Evolutionary conservation across 2,329 filamentous ascomycete species (phyloP).

Genomic region (Arthrinium phaeospermum): DNA sequence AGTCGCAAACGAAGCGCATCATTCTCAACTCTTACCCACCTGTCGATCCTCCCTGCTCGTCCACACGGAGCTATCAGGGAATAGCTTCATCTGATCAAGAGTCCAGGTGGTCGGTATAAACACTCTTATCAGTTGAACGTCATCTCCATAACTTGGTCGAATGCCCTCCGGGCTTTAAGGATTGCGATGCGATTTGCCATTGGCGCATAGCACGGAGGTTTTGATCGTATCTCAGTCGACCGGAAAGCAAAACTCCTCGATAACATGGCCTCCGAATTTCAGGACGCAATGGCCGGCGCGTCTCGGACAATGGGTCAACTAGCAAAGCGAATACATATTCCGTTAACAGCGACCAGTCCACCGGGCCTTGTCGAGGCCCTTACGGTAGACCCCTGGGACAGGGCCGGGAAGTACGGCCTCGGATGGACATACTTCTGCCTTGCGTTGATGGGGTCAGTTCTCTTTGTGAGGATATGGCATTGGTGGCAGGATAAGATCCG

Average conservation of each 20-base stretch:
- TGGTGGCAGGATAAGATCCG: conserved; percentile 93
- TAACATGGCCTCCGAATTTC: background rate
- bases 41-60: background rate
- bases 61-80: background rate
- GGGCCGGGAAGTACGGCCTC: conserved; percentile 84
- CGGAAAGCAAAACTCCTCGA: background rate
- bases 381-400: conserved; percentile 76
- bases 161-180: background rate
- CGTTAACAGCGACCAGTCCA: conserved; percentile 63
- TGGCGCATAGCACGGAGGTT: conserved; percentile 7
- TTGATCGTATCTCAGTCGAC: background rate
- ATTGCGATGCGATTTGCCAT: conserved; percentile 6
- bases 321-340: conserved; percentile 63
- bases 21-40: background rate
- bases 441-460: conserved; percentile 69
- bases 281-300: conserved; percentile 12
- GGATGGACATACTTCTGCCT: conserved; percentile 90
- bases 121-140: background rate
- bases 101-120: background rate
- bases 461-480: conserved; percentile 79
- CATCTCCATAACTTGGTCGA: background rate
- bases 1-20: background rate
- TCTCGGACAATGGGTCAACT: conserved; percentile 36
- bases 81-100: background rate
- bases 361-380: conserved; percentile 67